Evolutionary conservation across 129 eudicot genomes (phyloP).

Genomic region (Centaurea solstitialis): DNA sequence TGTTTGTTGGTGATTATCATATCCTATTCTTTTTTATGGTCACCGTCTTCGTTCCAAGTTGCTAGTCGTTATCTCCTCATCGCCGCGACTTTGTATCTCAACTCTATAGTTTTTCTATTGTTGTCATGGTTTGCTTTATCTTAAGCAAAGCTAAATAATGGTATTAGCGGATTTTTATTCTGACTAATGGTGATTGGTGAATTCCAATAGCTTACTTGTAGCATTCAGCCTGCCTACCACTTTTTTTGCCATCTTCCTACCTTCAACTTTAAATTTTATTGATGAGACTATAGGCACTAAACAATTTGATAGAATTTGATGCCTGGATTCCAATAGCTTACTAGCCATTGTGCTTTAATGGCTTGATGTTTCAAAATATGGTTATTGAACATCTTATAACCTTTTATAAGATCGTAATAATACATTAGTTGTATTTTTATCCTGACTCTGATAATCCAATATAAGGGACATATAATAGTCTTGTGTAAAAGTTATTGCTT

Average conservation of each 20-base stretch:
- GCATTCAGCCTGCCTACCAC: background rate
- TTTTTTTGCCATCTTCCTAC: background rate
- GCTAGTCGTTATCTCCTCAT: background rate
- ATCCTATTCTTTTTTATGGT: background rate
- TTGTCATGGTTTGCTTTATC: background rate
- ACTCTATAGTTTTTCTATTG: background rate
- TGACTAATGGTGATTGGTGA: background rate
- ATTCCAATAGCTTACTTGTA: background rate
- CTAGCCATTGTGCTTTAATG: background rate
- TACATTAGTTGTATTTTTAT: too few relatives aligned
- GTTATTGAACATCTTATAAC: background rate
- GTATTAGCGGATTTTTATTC: background rate
- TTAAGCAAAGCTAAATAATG: too few relatives aligned
- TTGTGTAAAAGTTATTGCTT: background rate
- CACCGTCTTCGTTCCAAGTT: background rate
- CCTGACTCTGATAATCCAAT: background rate
- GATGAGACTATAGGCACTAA: background rate
- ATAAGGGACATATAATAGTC: background rate
- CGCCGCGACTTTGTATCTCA: background rate
- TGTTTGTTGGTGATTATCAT: background rate
- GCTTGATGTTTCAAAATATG: background rate
- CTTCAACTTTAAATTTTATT: too few relatives aligned
- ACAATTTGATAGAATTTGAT: too few relatives aligned
- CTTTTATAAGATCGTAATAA: too few relatives aligned
- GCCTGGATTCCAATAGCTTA: background rate